Percentiles rank a stretch among this genome's conserved stretches.
These are phyloP conservation scores for Leptomonas pyrrhocoris DNA, from an alignment of 208 protist genomes.

Conservation along the genomic window DNA sequence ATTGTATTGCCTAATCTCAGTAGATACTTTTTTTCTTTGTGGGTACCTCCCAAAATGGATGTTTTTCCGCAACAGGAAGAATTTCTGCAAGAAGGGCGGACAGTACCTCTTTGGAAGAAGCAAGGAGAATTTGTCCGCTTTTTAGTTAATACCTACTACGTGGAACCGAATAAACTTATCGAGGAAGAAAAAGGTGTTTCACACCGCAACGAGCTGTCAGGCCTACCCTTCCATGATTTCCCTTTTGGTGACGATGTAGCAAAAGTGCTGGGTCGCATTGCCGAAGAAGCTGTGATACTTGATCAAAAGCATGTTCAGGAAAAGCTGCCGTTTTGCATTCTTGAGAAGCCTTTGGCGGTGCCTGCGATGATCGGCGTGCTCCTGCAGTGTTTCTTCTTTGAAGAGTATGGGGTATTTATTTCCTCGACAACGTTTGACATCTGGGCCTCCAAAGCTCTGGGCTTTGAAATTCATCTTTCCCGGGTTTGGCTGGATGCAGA, in stretches of 20 bases:
- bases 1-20: too few relatives aligned
- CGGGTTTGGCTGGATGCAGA: constrained; percentile 24
- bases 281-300: constrained; percentile 35
- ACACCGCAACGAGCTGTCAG: background rate
- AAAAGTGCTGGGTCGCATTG: constrained; percentile 16
- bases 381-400: constrained; percentile 25
- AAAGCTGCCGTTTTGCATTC: constrained; percentile 14
- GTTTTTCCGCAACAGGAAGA: background rate
- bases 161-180: constrained; percentile 12
- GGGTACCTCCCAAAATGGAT: constrained; percentile 2
- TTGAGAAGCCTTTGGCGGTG: constrained; percentile 33
- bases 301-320: constrained; percentile 26
- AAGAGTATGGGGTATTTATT: constrained; percentile 29
- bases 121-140: constrained; percentile 25
- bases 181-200: background rate
- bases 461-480: constrained; percentile 9
- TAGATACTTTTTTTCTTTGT: background rate
- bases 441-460: constrained; percentile 17
- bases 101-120: background rate
- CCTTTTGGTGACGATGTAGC: constrained; percentile 6
- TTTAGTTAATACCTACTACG: constrained; percentile 31
- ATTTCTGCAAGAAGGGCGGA: background rate
- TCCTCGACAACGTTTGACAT: constrained; percentile 27
- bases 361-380: constrained; percentile 34
- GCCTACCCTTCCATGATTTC: background rate